phyloP scores from a whole-genome alignment of 1,284 basidiomycete species.

The Sporisorium exsertum region DNA sequence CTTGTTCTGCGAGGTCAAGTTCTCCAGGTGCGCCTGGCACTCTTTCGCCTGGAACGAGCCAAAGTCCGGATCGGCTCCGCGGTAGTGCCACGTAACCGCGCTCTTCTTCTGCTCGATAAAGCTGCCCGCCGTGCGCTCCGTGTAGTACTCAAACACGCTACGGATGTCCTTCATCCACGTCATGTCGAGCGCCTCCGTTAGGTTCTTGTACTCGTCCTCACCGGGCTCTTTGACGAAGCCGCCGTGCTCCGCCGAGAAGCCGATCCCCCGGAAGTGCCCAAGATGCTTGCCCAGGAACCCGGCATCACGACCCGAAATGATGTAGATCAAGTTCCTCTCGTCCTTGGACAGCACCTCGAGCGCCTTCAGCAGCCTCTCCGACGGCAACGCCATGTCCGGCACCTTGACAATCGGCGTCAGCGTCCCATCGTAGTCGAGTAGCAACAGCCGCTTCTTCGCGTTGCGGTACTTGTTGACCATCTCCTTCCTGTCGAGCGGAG shows the following conservation, averaged over 20 bases:
- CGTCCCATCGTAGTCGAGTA: conserved; percentile 98
- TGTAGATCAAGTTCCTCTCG: conserved; percentile 90
- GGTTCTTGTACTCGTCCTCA: conserved; percentile 82
- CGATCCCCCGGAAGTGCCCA: conserved; percentile 83
- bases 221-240: conserved; percentile 84
- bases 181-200: conserved; percentile 94
- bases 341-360: conserved; percentile 81
- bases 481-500: conserved; percentile 79
- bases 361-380: conserved; percentile 79
- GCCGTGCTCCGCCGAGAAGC: conserved; percentile 96
- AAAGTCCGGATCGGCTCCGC: conserved; percentile 92
- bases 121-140: conserved; percentile 91
- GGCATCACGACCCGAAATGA: conserved; percentile 96
- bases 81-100: conserved; percentile 97
- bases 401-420: conserved; percentile 96
- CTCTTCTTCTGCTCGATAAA: conserved; percentile 97
- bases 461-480: conserved; percentile 78
- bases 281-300: conserved; percentile 91
- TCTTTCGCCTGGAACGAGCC: conserved; percentile 78
- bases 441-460: conserved; percentile 85
- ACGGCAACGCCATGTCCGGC: conserved; percentile 87
- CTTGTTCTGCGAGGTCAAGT: conserved; percentile 72
- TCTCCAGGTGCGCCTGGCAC: conserved; percentile 94
- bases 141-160: conserved; percentile 96
- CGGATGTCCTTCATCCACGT: conserved; percentile 95